These are phyloP conservation scores for Inonotus obliquus DNA, from an alignment of 1,284 basidiomycete genomes.

Conservation along the genomic window DNA sequence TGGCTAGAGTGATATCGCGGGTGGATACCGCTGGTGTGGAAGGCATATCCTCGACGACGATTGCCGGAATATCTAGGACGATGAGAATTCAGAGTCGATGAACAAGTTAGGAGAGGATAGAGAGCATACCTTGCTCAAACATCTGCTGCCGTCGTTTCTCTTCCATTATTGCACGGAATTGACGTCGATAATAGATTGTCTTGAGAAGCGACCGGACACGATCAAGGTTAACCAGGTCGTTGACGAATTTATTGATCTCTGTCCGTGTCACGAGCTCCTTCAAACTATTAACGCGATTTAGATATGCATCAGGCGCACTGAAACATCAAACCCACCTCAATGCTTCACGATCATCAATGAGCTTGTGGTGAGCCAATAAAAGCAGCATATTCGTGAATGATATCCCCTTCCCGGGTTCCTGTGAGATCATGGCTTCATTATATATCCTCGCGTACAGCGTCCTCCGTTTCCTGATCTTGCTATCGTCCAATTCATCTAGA, in stretches of 20 bases:
- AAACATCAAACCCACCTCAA: constrained; percentile 57
- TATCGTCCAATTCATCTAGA: constrained; percentile 63
- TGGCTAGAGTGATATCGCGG: constrained; percentile 50
- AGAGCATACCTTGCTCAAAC: constrained; percentile 29
- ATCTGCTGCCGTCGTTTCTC: constrained; percentile 31
- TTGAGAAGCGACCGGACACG: constrained; percentile 74
- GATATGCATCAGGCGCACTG: neutral
- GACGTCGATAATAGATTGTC: constrained; percentile 69
- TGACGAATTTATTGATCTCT: constrained; percentile 75
- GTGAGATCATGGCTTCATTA: constrained; percentile 78
- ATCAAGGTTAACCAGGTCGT: constrained; percentile 80
- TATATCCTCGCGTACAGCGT: constrained; percentile 72
- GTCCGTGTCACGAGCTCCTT: constrained; percentile 77
- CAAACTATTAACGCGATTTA: constrained; percentile 42
- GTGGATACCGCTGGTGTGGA: constrained; percentile 46
- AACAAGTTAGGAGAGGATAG: neutral
- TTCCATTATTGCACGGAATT: constrained; percentile 51
- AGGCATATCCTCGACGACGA: constrained; percentile 55
- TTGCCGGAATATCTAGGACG: constrained; percentile 57
- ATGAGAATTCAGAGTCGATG: neutral
- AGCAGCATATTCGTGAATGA: constrained; percentile 91
- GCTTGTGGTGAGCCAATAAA: constrained; percentile 86
- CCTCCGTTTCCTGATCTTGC: constrained; percentile 59
- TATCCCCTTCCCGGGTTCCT: constrained; percentile 74
- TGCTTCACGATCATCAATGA: constrained; percentile 86